phyloP scores from a whole-genome alignment of 805 yeast species.

The Debaryomyces hansenii region DNA sequence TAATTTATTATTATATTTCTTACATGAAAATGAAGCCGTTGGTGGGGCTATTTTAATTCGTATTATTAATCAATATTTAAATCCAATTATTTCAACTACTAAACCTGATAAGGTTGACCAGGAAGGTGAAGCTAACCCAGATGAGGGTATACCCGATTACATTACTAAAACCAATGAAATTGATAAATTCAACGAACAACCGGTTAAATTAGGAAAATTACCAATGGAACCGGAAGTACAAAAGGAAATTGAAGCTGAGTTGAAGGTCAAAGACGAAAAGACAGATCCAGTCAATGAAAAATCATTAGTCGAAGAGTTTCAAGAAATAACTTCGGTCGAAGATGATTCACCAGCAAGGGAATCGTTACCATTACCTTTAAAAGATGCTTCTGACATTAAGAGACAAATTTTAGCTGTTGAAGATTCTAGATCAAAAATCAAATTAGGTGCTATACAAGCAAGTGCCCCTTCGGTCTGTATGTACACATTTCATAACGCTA shows the following conservation, averaged over 20 bases:
- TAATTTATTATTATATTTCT: constrained; percentile 77
- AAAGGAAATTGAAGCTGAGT: constrained; percentile 80
- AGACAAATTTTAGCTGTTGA: constrained; percentile 75
- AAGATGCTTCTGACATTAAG: constrained; percentile 76
- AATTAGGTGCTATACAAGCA: constrained; percentile 63
- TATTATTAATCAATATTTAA: constrained; percentile 80
- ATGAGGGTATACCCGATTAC: constrained; percentile 53
- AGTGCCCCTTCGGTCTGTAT: constrained; percentile 92
- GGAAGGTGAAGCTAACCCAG: constrained; percentile 50
- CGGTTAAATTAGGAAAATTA: constrained; percentile 76
- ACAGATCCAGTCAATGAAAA: constrained; percentile 34
- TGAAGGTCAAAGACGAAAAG: constrained; percentile 72
- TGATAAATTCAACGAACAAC: constrained; percentile 65
- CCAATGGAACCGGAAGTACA: constrained; percentile 86
- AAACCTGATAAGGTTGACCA: constrained; percentile 41
- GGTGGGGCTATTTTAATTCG: constrained; percentile 90
- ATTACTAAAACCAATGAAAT: constrained; percentile 45
- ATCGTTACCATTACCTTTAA: constrained; percentile 80
- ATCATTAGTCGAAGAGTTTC: constrained; percentile 39
- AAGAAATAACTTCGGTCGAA: constrained; percentile 49
- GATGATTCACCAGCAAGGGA: constrained; percentile 74
- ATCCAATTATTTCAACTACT: constrained; percentile 44
- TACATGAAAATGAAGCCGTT: constrained; percentile 87
- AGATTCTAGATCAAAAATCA: constrained; percentile 77
- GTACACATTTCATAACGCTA: constrained; percentile 97